phyloP scores from a whole-genome alignment of 2,329 filamentous ascomycete species.

The Pyrenophora seminiperda region DNA sequence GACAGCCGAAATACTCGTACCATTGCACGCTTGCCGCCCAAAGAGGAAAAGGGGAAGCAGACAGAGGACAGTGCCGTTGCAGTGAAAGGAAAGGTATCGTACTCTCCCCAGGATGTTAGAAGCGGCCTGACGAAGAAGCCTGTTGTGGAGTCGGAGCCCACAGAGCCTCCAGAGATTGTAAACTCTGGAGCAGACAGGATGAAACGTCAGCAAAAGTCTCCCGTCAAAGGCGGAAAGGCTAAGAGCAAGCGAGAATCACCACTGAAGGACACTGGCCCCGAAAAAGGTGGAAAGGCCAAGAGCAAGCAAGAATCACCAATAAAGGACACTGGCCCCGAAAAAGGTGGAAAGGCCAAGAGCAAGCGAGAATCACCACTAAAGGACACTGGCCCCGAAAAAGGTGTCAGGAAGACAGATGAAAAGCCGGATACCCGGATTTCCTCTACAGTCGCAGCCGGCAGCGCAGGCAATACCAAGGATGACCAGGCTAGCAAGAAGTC shows the following conservation, averaged over 20 bases:
- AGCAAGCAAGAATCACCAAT: background rate
- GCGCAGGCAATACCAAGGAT: background rate
- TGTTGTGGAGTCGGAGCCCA: background rate
- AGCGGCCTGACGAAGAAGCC: conserved; percentile 35
- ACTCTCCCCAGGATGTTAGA: conserved; percentile 47
- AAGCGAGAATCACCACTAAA: background rate
- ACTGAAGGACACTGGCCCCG: background rate
- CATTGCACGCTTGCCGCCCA: conserved; percentile 1
- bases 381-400: background rate
- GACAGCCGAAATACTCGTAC: conserved; percentile 2
- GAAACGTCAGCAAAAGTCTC: conserved; percentile 22
- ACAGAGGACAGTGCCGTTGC: background rate
- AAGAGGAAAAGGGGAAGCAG: conserved; percentile 1
- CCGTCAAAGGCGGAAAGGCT: conserved; percentile 10
- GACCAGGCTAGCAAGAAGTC: background rate
- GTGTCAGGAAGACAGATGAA: background rate
- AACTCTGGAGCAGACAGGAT: conserved; percentile 26
- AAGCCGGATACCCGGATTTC: background rate
- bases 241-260: background rate
- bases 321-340: background rate
- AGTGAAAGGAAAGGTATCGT: conserved; percentile 15
- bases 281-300: background rate
- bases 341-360: background rate
- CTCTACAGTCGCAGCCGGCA: background rate
- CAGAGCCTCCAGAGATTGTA: background rate